phyloP scores from a whole-genome alignment of 768 basidiomycete species.

The Pleurotus tuber-regium region DNA sequence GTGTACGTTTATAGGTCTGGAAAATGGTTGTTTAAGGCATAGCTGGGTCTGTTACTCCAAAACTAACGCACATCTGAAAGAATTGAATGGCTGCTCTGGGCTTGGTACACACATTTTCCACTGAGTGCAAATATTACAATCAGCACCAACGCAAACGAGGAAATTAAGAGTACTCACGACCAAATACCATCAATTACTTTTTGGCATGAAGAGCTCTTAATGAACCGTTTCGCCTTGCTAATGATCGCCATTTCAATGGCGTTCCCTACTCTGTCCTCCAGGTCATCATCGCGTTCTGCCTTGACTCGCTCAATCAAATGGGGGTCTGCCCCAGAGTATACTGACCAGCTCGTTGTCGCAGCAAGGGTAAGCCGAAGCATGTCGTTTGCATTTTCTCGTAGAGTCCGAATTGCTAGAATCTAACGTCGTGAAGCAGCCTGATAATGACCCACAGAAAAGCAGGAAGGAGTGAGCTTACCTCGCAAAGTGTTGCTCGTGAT shows the following conservation, averaged over 20 bases:
- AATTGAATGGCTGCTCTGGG: slow-evolving; percentile 83
- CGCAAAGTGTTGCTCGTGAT: slow-evolving; percentile 81
- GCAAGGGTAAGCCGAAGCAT: slow-evolving; percentile 67
- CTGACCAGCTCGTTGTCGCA: slow-evolving; percentile 77
- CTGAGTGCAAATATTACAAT: slow-evolving; percentile 33
- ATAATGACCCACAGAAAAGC: not conserved
- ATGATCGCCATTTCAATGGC: slow-evolving; percentile 93
- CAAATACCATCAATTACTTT: slow-evolving; percentile 86
- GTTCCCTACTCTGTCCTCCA: slow-evolving; percentile 82
- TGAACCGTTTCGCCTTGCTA: slow-evolving; percentile 83
- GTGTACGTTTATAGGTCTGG: slow-evolving; percentile 90
- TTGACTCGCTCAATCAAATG: slow-evolving; percentile 55
- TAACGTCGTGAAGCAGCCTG: not conserved
- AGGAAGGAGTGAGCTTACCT: slow-evolving; percentile 24
- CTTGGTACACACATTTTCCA: slow-evolving; percentile 89
- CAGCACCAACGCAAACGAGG: not conserved
- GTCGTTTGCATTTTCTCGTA: slow-evolving; percentile 69
- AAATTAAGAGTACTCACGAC: slow-evolving; percentile 44
- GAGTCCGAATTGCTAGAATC: slow-evolving; percentile 77
- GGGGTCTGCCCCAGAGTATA: slow-evolving; percentile 73
- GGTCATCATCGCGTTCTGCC: slow-evolving; percentile 64
- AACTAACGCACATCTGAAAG: slow-evolving; percentile 72
- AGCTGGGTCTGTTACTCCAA: not conserved
- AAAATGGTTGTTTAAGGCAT: not conserved
- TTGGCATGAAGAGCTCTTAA: slow-evolving; percentile 86